Percentiles rank a stretch among this genome's conserved stretches.
These are phyloP conservation scores for Plasmodiophora brassicae DNA, from an alignment of 208 protist species.

Conservation along the genomic window DNA sequence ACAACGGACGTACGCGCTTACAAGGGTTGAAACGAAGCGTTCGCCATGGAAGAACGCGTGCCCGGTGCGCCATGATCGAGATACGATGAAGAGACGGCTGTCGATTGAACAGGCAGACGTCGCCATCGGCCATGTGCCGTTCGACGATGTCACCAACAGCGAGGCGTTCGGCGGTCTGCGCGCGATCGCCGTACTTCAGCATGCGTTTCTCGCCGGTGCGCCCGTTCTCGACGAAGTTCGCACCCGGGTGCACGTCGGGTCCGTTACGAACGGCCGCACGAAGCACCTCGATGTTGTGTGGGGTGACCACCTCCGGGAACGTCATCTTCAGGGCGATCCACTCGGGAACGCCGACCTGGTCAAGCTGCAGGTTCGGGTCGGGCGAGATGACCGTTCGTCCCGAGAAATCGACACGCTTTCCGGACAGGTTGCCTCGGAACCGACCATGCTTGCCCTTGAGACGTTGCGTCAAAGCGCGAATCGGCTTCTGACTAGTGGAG, in stretches of 20 bases:
- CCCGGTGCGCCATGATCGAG: slow-evolving; percentile 95
- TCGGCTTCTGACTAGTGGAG: slow-evolving; percentile 57
- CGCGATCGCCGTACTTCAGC: slow-evolving; percentile 54
- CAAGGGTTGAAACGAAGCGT: slow-evolving; percentile 97
- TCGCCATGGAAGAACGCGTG: slow-evolving; percentile 71
- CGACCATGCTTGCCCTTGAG: slow-evolving; percentile 98
- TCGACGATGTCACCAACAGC: slow-evolving; percentile 61
- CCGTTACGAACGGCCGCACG: slow-evolving; percentile 87
- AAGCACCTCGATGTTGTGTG: slow-evolving; percentile 83
- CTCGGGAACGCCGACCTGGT: slow-evolving; percentile 92
- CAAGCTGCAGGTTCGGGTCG: slow-evolving; percentile 90
- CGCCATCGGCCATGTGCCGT: slow-evolving; percentile 95
- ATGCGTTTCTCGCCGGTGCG: slow-evolving; percentile 40
- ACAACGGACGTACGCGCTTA: neutral
- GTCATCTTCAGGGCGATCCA: slow-evolving; percentile 91
- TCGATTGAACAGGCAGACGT: slow-evolving; percentile 97
- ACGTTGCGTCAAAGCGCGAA: slow-evolving; percentile 81
- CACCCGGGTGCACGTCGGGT: slow-evolving; percentile 85
- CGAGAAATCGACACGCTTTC: slow-evolving; percentile 99
- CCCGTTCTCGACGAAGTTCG: slow-evolving; percentile 30
- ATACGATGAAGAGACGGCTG: slow-evolving; percentile 98
- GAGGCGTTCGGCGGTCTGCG: slow-evolving; percentile 69
- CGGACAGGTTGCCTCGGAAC: slow-evolving; percentile 94
- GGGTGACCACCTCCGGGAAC: slow-evolving; percentile 78
- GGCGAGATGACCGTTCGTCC: slow-evolving; percentile 98